phyloP scores from a whole-genome alignment of 2,329 filamentous ascomycete genomes.

The Stromatinia cepivora region DNA sequence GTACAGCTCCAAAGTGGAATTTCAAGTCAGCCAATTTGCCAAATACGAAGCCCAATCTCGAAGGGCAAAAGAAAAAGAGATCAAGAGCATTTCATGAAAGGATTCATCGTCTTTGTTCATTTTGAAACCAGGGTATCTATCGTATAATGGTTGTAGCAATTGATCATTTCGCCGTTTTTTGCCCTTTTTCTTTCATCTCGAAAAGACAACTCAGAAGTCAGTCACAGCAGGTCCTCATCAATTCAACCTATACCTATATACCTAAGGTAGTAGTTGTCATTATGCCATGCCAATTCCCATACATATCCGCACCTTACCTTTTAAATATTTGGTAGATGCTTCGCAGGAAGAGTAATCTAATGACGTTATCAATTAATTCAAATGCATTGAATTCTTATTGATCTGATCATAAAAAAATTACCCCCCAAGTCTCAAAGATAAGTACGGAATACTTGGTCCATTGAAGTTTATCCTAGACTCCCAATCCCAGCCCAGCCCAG shows the following conservation, averaged over 20 bases:
- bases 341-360: neutral
- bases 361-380: conserved; percentile 18
- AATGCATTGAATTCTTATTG: conserved; percentile 22
- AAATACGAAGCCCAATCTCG: conserved; percentile 9
- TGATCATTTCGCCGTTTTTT: neutral
- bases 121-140: neutral
- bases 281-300: neutral
- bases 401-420: conserved; percentile 20
- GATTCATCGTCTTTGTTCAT: conserved; percentile 4
- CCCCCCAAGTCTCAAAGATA: conserved; percentile 19
- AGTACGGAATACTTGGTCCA: neutral
- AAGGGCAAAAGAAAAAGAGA: neutral
- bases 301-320: too few species aligned
- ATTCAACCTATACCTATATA: too few species aligned
- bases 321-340: neutral
- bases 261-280: too few species aligned
- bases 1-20: neutral
- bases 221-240: too few species aligned
- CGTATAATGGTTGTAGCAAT: neutral
- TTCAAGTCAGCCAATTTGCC: neutral
- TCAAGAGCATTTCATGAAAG: neutral
- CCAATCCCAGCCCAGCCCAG: too few species aligned
- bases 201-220: too few species aligned
- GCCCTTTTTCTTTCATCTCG: neutral
- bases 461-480: neutral